Evolutionary conservation across 2,329 filamentous ascomycete genomes (phyloP).

Genomic region (Bimuria novae-zelandiae): DNA sequence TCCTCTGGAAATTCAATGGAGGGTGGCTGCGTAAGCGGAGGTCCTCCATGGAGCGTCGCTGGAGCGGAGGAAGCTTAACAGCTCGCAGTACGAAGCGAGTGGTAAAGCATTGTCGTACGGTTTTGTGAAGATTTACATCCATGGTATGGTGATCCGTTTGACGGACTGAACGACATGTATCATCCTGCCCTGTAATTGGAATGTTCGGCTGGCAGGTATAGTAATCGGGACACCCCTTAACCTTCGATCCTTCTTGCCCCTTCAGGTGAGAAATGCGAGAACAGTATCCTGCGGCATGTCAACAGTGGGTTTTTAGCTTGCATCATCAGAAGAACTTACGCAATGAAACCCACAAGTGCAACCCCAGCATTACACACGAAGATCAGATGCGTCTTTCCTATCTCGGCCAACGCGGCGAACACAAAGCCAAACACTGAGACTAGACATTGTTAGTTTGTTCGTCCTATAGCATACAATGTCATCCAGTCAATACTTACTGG

Average conservation of each 20-base stretch:
- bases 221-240: background rate
- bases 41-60: no score
- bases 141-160: no score
- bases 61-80: no score
- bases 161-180: no score
- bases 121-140: no score
- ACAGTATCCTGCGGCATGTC: background rate
- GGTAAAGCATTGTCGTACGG: no score
- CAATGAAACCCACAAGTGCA: conserved; percentile 2
- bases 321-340: background rate
- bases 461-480: background rate
- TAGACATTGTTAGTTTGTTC: conserved; percentile 8
- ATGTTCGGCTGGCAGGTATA: background rate
- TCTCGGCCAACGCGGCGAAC: conserved; percentile 65
- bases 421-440: conserved; percentile 69
- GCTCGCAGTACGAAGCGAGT: no score
- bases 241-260: background rate
- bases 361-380: conserved; percentile 68
- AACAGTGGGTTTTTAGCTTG: background rate
- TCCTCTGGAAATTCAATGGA: no score
- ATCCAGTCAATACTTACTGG: conserved; percentile 37
- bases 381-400: conserved; percentile 64
- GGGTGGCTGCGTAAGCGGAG: no score
- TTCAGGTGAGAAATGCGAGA: conserved; percentile 1
- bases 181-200: no score